phyloP scores from a whole-genome alignment of 2,329 filamentous ascomycete genomes.

The Monosporascus sp. region DNA sequence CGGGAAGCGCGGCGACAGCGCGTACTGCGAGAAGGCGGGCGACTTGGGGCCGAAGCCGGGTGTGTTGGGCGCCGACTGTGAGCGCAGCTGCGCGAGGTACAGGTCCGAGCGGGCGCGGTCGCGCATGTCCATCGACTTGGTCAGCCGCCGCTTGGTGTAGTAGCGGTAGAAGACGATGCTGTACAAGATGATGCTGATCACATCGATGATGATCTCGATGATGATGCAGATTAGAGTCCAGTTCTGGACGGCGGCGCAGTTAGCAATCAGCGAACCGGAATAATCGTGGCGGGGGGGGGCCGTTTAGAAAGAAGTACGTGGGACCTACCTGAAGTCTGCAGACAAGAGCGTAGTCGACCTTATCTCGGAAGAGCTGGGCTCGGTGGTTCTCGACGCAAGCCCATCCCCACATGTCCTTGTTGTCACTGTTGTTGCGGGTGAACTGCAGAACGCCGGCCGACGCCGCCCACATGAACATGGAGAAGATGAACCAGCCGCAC shows the following conservation, averaged over 20 bases:
- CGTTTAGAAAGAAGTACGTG: neutral
- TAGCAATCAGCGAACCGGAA: neutral
- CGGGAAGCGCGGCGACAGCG: conserved; percentile 57
- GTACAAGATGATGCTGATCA: conserved; percentile 88
- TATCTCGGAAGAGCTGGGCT: conserved; percentile 67
- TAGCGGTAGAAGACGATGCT: conserved; percentile 94
- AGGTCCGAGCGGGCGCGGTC: conserved; percentile 92
- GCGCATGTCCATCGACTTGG: conserved; percentile 93
- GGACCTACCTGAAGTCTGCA: conserved; percentile 74
- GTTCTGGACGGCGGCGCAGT: conserved; percentile 51
- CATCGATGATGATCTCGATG: conserved; percentile 91
- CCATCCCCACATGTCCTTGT: conserved; percentile 97
- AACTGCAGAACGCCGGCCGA: conserved; percentile 81
- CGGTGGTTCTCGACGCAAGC: conserved; percentile 88
- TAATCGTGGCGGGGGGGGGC: neutral
- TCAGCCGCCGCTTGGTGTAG: conserved; percentile 91
- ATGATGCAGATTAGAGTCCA: conserved; percentile 96
- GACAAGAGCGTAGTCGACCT: conserved; percentile 83
- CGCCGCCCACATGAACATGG: conserved; percentile 85
- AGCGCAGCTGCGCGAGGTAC: conserved; percentile 79
- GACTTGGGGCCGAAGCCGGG: conserved; percentile 76
- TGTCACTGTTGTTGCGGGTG: conserved; percentile 63
- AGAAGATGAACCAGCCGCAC: conserved; percentile 89
- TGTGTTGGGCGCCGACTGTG: conserved; percentile 90
- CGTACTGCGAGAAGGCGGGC: conserved; percentile 48